phyloP scores from a whole-genome alignment of 192 early-diverging fungal species.

The Podila verticillata region DNA sequence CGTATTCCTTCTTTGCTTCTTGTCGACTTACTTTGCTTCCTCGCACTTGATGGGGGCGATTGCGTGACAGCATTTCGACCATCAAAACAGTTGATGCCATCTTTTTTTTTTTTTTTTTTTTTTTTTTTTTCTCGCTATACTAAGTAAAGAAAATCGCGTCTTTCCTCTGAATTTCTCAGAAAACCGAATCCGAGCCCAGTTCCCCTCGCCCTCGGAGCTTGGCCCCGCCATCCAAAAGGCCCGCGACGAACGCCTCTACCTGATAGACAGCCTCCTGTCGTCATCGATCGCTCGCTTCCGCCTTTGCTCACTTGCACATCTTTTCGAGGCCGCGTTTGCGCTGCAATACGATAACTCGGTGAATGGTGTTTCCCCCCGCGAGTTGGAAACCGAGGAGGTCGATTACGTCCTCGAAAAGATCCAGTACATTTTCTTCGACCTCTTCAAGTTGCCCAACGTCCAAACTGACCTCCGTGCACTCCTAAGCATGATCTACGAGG shows the following conservation, averaged over 20 bases:
- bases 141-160: no score
- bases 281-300: slow-evolving; percentile 24
- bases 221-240: neutral
- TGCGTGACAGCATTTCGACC: neutral
- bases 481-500: neutral
- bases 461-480: slow-evolving; percentile 8
- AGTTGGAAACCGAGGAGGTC: slow-evolving; percentile 2
- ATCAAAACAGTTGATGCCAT: no score
- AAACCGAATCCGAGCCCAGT: slow-evolving; percentile 7
- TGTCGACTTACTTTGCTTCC: neutral
- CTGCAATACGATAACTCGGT: slow-evolving; percentile 7
- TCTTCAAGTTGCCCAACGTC: slow-evolving; percentile 5
- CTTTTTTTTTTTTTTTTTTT: no score
- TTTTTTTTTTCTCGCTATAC: no score
- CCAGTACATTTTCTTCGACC: slow-evolving; percentile 10
- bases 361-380: slow-evolving; percentile 13
- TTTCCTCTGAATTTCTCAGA: neutral
- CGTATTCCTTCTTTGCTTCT: neutral
- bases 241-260: neutral
- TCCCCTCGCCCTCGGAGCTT: slow-evolving; percentile 20
- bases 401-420: slow-evolving; percentile 21
- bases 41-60: neutral
- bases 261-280: slow-evolving; percentile 6
- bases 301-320: slow-evolving; percentile 20
- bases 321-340: slow-evolving; percentile 23